These are phyloP conservation scores for Stephania yunnanensis DNA, from an alignment of 164 flowering plant genomes.

Conservation along the genomic window DNA sequence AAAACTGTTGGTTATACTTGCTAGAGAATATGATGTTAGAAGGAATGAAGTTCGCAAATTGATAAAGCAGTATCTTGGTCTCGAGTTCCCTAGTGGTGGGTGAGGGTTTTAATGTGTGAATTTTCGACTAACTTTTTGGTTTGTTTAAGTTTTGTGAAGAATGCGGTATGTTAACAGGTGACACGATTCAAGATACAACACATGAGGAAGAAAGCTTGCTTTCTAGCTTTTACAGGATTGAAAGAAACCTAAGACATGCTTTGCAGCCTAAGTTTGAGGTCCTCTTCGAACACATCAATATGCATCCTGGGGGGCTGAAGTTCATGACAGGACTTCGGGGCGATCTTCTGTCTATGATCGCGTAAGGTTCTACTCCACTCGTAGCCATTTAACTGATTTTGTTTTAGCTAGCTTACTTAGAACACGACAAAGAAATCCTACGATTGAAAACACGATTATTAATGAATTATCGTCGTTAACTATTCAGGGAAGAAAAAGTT, in stretches of 20 bases:
- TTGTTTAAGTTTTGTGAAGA: not conserved
- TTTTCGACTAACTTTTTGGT: not conserved
- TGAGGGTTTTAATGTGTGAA: constrained; percentile 8
- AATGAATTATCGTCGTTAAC: constrained; percentile 1
- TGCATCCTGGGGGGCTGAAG: constrained; percentile 79
- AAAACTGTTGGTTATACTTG: constrained; percentile 47
- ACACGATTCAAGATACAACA: constrained; percentile 26
- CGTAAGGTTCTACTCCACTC: constrained; percentile 28
- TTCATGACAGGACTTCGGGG: constrained; percentile 71
- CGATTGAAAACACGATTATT: not conserved
- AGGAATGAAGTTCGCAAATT: constrained; percentile 60
- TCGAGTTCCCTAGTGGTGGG: constrained; percentile 54
- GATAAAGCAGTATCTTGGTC: constrained; percentile 77
- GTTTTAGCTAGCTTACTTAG: not conserved
- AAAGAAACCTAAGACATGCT: constrained; percentile 68
- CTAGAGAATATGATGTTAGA: constrained; percentile 72
- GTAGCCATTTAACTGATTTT: not conserved
- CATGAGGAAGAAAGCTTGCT: constrained; percentile 44
- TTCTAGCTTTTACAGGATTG: constrained; percentile 70
- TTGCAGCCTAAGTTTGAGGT: constrained; percentile 74
- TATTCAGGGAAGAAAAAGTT: constrained; percentile 62
- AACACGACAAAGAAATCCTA: not conserved
- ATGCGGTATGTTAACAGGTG: constrained; percentile 32
- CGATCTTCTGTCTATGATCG: constrained; percentile 66
- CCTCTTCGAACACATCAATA: constrained; percentile 81